Base-by-base conservation (phyloP, 495 filamentous ascomycete species). In the Xylaria intraflava region DNA sequence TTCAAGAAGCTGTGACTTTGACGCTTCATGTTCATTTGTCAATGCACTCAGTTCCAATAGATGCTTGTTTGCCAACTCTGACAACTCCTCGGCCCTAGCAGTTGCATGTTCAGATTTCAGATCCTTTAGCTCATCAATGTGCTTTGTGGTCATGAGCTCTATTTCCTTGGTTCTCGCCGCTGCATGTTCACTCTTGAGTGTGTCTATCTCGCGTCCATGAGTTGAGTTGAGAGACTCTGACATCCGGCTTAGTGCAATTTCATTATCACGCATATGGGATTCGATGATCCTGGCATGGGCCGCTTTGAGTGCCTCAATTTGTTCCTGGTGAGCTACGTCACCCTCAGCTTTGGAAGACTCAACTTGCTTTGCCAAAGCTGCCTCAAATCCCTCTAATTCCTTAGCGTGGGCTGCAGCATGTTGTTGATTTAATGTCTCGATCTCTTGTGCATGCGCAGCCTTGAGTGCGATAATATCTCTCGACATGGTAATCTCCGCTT, bases 341-440 rank as follows among this genome's bases (percentile, higher is more conserved):
- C 64, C 64, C 49, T 66, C 64, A 2, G 49, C 55, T 46, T 66
- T 64, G 10, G 64, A 66, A 19, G 64, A 66, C 36, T 64, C 59
- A 14, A 60, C 31, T 45, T 66, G 64, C 20, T 66, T 64, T 42
- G 51, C 59, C 24, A 66, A 41, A 30, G 61, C 61, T 1, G 64
- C 64, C 43, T 64, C 58, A 46, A 66, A 66, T 7, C 56, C 29
- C n/a, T 64, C 61, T 8, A 66, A 46, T 35, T 64, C 64, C 20
- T 57, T 54, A 23, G 64, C 59, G 29, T 60, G 64, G 27, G 61
- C 61, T 26, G 52, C 52, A 30, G 64, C 64, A 44, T 66, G 61
- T 35, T 64, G 61, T 41, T 51, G 48, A 33, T 66, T 64, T 0
- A 66, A 30, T 3, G 52, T 23, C 41, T 64, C 61, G 16, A 66